Evolutionary conservation across 768 basidiomycete genomes (phyloP), one percentile per base, ranked within the genome.

Genomic region (Mycena alexandri): DNA sequence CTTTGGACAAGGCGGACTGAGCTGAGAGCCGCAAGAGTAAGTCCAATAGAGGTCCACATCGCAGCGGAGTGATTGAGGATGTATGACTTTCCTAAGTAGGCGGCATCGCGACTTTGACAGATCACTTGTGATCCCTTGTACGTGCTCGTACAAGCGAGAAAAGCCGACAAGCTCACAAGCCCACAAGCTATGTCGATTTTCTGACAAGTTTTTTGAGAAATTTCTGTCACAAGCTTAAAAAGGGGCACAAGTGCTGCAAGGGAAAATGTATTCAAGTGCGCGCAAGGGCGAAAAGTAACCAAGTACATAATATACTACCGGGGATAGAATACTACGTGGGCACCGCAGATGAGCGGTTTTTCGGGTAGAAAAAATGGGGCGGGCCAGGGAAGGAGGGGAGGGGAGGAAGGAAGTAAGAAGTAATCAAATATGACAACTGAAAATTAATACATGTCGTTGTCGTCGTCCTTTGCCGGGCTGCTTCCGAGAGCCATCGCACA

Each of bases 401-500:
- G 17, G 36, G n/a, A n/a, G n/a, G n/a, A n/a, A n/a, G n/a, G n/a
- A n/a, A n/a, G n/a, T n/a, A n/a, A n/a, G n/a, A n/a, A n/a, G n/a
- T n/a, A n/a, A n/a, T n/a, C n/a, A n/a, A n/a, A n/a, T n/a, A n/a
- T n/a, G n/a, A n/a, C n/a, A n/a, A n/a, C n/a, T n/a, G n/a, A n/a
- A n/a, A n/a, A n/a, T n/a, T n/a, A n/a, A n/a, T n/a, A n/a, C n/a
- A n/a, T n/a, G n/a, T n/a, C n/a, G n/a, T n/a, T n/a, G n/a, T 54
- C 34, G 2, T 14, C 16, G 25, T 33, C 48, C 25, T 61, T 61
- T 6, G 17, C 22, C 0, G 59, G 48, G 38, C 59, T 51, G 38
- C 59, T 61, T 12, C 59, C 59, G 38, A 61, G 59, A 11, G 16
- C 36, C 48, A 61, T 25, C 47, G 59, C 19, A 14, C 36, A n/a